These are phyloP conservation scores for Metarhizium anisopliae DNA, from an alignment of 2,329 filamentous ascomycete genomes.

Conservation along the genomic window DNA sequence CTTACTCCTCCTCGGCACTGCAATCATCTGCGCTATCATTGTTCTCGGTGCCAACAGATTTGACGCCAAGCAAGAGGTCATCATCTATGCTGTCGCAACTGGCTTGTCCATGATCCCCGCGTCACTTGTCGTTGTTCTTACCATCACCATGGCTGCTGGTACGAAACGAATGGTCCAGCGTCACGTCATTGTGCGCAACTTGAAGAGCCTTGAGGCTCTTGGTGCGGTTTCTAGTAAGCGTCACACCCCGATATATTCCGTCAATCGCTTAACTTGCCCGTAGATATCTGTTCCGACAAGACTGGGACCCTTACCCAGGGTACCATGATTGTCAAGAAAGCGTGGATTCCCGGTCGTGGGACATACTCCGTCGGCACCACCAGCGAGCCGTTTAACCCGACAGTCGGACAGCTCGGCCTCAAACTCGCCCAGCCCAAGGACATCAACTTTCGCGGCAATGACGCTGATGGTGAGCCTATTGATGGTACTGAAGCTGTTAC, in stretches of 20 bases:
- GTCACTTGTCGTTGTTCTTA: slow-evolving; percentile 42
- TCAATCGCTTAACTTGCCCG: slow-evolving; percentile 14
- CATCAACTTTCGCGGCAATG: slow-evolving; percentile 18
- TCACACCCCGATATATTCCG: slow-evolving; percentile 2
- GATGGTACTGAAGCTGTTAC: slow-evolving; percentile 25
- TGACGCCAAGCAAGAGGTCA: slow-evolving; percentile 27
- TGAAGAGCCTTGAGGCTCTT: slow-evolving; percentile 42
- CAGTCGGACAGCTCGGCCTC: slow-evolving; percentile 36
- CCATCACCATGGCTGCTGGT: slow-evolving; percentile 51
- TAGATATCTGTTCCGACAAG: slow-evolving; percentile 48
- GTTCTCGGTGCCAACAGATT: slow-evolving; percentile 34
- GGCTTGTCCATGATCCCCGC: slow-evolving; percentile 42
- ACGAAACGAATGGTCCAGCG: slow-evolving; percentile 44
- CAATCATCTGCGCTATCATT: slow-evolving; percentile 34
- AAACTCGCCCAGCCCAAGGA: slow-evolving; percentile 25
- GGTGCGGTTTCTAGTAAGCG: slow-evolving; percentile 40
- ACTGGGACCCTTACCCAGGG: slow-evolving; percentile 46
- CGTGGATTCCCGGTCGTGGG: slow-evolving; percentile 39
- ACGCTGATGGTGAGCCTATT: slow-evolving; percentile 17
- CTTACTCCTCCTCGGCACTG: slow-evolving; percentile 56
- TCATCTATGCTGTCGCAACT: slow-evolving; percentile 36
- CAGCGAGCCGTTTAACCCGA: slow-evolving; percentile 49
- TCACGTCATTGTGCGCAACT: slow-evolving; percentile 43
- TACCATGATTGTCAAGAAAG: slow-evolving; percentile 45
- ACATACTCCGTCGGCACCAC: slow-evolving; percentile 38